Base-by-base conservation (phyloP, 768 basidiomycete species). In the Tylopilus rubrobrunneus region DNA sequence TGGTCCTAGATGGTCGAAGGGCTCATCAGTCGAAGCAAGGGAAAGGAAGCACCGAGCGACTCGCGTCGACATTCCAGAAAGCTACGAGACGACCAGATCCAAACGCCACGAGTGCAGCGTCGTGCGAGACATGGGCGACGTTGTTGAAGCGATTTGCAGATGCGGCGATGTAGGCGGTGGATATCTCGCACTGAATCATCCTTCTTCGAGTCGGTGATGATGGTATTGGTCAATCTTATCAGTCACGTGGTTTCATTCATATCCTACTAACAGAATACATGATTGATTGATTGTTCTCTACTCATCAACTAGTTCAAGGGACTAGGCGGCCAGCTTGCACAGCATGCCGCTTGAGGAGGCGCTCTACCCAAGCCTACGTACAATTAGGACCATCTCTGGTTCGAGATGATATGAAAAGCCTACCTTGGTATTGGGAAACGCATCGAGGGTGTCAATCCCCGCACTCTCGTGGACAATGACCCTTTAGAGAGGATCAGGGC, bases 341-440 rank as follows among this genome's bases (percentile, higher is more conserved):
- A 0, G 49, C 59, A 4, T 62, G 54, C 40, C 69, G 59, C 33
- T 43, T 52, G 12, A 49, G 2, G 23, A 71, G 53, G 7, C 70
- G 68, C 15, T 71, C 60, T 37, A 71, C 43, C 70, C 70, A 71
- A 10, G 65, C 70, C 68, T 69, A 15, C 23, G 17, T 5, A 27
- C 0, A 7, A 3, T 52, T 14, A 56, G 25, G 0, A 45, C 56
- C 25, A 25, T 7, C 2, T 19, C 21, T 36, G 5, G 11, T 27
- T 15, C 7, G 11, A 11, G 19, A 19, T 19, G 2, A n/a, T 7
- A 15, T 36, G 5, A 21, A 10, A 47, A 29, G 21, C 56, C 59
- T 43, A 77, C 85, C 74, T 83, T 81, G 51, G 89, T 66, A 58
- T 75, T 71, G 0, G 89, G 88, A 74, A 77, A 88, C 34, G 80